Base-by-base conservation (phyloP, 148 eudicot species). In the Camellia lanceoleosa region DNA sequence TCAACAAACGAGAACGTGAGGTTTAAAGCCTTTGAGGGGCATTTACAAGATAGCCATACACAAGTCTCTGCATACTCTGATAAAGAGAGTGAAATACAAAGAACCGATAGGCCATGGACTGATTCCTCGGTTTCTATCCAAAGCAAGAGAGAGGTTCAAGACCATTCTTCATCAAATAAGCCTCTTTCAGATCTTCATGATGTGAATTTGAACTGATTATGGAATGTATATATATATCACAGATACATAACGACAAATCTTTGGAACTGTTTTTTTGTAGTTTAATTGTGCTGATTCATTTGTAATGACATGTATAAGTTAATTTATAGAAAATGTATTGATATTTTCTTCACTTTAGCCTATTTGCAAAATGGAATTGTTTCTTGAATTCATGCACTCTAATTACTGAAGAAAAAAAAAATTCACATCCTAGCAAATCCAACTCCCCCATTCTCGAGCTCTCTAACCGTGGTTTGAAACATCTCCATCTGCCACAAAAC, bases 21-120 rank as follows among this genome's bases (percentile, higher is more conserved):
- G 78, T 80, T 85, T 41, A 80, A 65, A 68, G 83, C 88, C 55
- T 80, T 85, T 4, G 77, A 80, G 74, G 73, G 56, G 83, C 75
- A 47, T 7, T 52, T 73, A 59, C 75, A 77, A 60, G 83, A 83
- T 68, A 76, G 65, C 72, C 81, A 78, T 47, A 18, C 87, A 20
- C 55, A 65, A 2, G 12, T 65, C 66, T 82, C 78, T 49, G 55
- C 75, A 38, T 30, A 18, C 73, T 71, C 83, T 16, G 75, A 30
- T 16, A 68, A 30, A 30, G 75, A 67, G 16, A 73, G 74, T 68
- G 78, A 56, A 8, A 38, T 6, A 14, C 79, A 11, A 42, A 41
- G 81, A 58, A 80, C 83, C 73, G 75, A 76, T 20, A 81, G 81
- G 7, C 81, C 85, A 18, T 70, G 80, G 80, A 51, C 63, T 18